These are phyloP conservation scores for Fusarium keratoplasticum DNA, from an alignment of 2,329 filamentous ascomycete genomes.

Conservation along the genomic window DNA sequence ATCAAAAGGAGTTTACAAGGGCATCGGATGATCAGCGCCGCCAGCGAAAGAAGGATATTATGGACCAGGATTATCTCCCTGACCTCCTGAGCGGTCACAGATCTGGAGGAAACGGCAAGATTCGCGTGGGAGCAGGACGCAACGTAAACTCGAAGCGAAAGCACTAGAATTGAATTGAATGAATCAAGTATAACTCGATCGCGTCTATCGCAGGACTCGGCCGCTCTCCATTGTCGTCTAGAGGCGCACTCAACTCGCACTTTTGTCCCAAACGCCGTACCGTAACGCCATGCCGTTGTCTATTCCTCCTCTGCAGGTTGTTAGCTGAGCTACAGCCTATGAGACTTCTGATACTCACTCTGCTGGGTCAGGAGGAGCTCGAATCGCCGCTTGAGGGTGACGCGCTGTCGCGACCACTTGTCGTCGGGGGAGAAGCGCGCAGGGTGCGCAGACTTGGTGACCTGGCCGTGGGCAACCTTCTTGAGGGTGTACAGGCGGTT, in stretches of 20 bases:
- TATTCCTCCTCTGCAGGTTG: slow-evolving; percentile 39
- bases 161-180: slow-evolving; percentile 49
- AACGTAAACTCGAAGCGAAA: slow-evolving; percentile 85
- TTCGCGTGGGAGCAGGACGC: slow-evolving; percentile 85
- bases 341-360: slow-evolving; percentile 53
- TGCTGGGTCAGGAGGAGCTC: slow-evolving; percentile 87
- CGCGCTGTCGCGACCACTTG: slow-evolving; percentile 97
- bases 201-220: not conserved
- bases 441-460: slow-evolving; percentile 96
- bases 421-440: slow-evolving; percentile 98
- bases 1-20: slow-evolving; percentile 90
- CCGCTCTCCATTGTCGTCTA: not conserved
- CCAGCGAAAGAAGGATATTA: slow-evolving; percentile 80
- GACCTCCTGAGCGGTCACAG: slow-evolving; percentile 85
- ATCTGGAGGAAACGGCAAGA: slow-evolving; percentile 70
- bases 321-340: not conserved
- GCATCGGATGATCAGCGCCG: slow-evolving; percentile 73
- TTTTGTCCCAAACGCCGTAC: slow-evolving; percentile 32
- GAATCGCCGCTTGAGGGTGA: slow-evolving; percentile 95
- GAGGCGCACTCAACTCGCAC: slow-evolving; percentile 4
- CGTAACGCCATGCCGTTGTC: slow-evolving; percentile 32
- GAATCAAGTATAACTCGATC: slow-evolving; percentile 11
- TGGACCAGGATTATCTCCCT: slow-evolving; percentile 95
- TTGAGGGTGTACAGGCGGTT: slow-evolving; percentile 96
- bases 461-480: slow-evolving; percentile 84